A percentile compares a stretch with the other conserved stretches of the same genome.
Evolutionary conservation across 768 basidiomycete genomes (phyloP).

Genomic region (Paxillus involutus): DNA sequence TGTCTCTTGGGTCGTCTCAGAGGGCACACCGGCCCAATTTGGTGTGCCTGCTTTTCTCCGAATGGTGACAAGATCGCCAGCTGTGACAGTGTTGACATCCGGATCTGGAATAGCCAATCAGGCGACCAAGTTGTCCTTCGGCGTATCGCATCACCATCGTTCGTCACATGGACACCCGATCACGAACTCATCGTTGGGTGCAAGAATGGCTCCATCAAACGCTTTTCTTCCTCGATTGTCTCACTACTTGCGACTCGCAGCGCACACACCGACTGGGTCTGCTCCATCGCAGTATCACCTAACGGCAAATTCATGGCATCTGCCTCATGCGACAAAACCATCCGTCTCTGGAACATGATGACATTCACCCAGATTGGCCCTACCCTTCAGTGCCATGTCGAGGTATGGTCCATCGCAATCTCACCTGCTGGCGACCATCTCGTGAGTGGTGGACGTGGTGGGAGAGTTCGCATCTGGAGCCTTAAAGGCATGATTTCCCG

Average conservation of each 20-base stretch:
- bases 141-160: background rate
- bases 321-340: constrained; percentile 6
- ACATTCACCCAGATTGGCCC: background rate
- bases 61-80: background rate
- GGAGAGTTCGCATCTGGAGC: background rate
- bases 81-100: background rate
- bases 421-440: background rate
- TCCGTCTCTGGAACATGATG: constrained; percentile 9
- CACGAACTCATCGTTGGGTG: background rate
- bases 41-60: background rate
- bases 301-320: constrained; percentile 11
- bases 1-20: background rate
- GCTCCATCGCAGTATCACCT: constrained; percentile 5
- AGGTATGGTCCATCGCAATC: background rate
- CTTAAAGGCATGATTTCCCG: background rate
- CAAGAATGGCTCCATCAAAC: background rate
- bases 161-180: background rate
- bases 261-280: constrained; percentile 2
- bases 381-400: background rate
- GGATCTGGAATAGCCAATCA: background rate
- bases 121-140: background rate
- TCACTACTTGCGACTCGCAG: background rate
- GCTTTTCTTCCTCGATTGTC: background rate
- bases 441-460: background rate
- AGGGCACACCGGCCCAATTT: background rate